Conservation (phyloP, 2,329 filamentous ascomycete genomes). For the Diaporthe eres region DNA sequence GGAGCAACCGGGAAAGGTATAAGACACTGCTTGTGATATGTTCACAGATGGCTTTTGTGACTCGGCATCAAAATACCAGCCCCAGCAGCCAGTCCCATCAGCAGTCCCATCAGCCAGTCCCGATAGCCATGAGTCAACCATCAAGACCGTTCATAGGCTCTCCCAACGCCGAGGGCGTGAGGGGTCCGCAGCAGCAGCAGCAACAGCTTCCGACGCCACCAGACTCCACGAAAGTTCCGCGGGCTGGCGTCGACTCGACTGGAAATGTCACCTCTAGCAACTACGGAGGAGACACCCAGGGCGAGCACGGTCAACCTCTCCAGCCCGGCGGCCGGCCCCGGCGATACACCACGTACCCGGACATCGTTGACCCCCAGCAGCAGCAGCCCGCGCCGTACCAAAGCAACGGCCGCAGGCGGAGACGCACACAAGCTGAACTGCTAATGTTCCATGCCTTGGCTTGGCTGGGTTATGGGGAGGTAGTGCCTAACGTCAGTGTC, state of each 20-base stretch:
- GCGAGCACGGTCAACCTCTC: background rate
- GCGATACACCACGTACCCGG: background rate
- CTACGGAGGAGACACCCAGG: background rate
- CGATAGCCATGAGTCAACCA: background rate
- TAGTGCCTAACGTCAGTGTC: slow-evolving; percentile 32
- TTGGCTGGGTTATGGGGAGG: slow-evolving; percentile 22
- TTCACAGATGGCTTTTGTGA: background rate
- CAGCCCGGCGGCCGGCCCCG: background rate
- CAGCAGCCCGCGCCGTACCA: background rate
- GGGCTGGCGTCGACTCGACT: background rate
- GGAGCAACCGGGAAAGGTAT: background rate
- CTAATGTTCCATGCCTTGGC: slow-evolving; percentile 22
- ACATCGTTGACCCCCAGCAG: background rate
- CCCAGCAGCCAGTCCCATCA: background rate
- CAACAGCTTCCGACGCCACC: background rate
- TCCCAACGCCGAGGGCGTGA: background rate
- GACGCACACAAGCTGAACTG: slow-evolving; percentile 29
- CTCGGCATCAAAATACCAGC: background rate
- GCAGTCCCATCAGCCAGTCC: background rate
- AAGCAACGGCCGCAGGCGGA: background rate
- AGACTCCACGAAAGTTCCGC: background rate
- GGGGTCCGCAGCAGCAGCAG: background rate
- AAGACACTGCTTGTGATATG: background rate
- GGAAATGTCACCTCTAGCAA: background rate
- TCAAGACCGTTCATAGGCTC: background rate